Conservation (phyloP, 1,284 basidiomycete species). For the Fomitiporia mediterranea region DNA sequence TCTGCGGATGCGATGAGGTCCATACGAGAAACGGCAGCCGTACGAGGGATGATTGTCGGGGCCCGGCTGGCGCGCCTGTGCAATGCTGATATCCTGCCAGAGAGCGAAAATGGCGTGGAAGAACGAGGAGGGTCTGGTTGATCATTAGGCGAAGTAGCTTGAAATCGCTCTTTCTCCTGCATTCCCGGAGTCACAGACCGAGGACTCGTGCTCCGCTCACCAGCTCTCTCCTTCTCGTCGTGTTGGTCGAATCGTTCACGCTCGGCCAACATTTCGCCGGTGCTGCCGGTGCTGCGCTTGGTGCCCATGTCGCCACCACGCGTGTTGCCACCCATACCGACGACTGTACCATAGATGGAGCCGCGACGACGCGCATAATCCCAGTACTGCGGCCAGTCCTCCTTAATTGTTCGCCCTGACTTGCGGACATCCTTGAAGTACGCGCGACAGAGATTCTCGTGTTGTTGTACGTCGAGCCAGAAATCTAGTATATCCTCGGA, state of each 20-base stretch:
- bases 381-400: conserved; percentile 98
- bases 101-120: conserved; percentile 74
- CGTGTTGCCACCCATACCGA: conserved; percentile 53
- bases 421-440: conserved; percentile 98
- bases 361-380: conserved; percentile 83
- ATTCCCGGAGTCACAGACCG: conserved; percentile 34
- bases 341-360: conserved; percentile 86
- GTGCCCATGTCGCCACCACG: conserved; percentile 36
- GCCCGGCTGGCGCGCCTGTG: conserved; percentile 73
- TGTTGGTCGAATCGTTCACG: conserved; percentile 59
- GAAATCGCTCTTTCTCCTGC: conserved; percentile 41
- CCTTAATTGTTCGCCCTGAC: conserved; percentile 85
- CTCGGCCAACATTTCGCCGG: conserved; percentile 59
- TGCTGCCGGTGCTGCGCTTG: conserved; percentile 74
- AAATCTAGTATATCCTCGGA: conserved; percentile 96
- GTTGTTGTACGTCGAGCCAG: conserved; percentile 98
- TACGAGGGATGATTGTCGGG: conserved; percentile 85
- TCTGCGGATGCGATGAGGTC: conserved; percentile 93
- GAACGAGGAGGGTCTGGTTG: conserved; percentile 51
- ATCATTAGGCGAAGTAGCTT: conserved; percentile 47
- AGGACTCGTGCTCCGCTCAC: conserved; percentile 49
- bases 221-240: conserved; percentile 37
- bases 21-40: conserved; percentile 82
- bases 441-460: conserved; percentile 96
- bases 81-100: conserved; percentile 64